Evolutionary conservation across 768 basidiomycete genomes (phyloP), one percentile per base, ranked within the genome.

Genomic region (Mycena maculata): DNA sequence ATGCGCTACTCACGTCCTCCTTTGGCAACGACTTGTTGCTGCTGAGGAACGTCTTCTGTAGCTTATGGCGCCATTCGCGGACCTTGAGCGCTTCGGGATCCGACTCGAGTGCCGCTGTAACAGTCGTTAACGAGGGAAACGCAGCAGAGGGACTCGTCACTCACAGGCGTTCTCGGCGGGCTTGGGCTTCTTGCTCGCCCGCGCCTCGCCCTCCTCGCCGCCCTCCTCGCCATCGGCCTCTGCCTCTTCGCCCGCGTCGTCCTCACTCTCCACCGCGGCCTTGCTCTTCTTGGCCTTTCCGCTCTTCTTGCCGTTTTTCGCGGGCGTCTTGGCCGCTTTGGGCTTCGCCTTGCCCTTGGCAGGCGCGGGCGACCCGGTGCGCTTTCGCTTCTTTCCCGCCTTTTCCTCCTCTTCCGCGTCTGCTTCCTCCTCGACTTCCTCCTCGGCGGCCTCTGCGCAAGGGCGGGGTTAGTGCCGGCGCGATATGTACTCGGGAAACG

Each of bases 51-150:
- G 88, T 92, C 77, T 95, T 92, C 80, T 98, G 96, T 3, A 98
- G 85, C 77, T 89, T 92, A 77, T 97, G 95, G 71, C 96, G 85
- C 95, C 96, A 97, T 63, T 93, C 92, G 74, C 92, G 90, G 72
- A 96, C 94, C 77, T 91, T 81, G 28, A 78, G 54, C 31, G 87
- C 87, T 57, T 84, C 83, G 1, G 94, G 94, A 76, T 95, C 88
- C 39, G 86, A 81, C 38, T 90, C 90, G 66, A 89, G 83, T 74
- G 86, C 83, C 10, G 74, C 81, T 82, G 56, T 18, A 59, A 23
- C 38, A 56, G 36, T 48, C 53, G 23, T 65, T 57, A 55, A 33
- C 25, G 1, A 58, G 20, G 18, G 30, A 47, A 54, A 54, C 61
- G 45, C 39, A 63, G 66, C 45, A 54, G 47, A 59, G 53, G 65